Evolutionary conservation across 1,139 yeast species (phyloP), one percentile per base, ranked within the genome.

Genomic region (Yamadazyma buinensis): DNA sequence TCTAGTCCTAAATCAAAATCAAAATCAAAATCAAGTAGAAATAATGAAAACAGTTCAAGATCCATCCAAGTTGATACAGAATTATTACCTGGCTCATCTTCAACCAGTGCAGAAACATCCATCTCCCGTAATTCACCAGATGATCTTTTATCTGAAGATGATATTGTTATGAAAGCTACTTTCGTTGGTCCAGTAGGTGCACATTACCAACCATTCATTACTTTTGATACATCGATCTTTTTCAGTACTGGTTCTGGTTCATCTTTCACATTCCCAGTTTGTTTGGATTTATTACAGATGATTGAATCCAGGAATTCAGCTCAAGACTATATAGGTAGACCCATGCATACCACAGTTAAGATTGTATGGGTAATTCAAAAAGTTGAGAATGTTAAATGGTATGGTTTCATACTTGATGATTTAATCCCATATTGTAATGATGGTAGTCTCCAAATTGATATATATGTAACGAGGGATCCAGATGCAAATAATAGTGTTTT

Each of bases 121-220:
- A 17, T 7, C 7, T 17, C 19, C 19, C 5, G 7, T 17, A 9
- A 15, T 5, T 13, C n/a, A 4, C 13, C 2, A 6, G 10, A 17
- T 15, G 19, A 25, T n/a, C 6, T 15, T 14, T 11, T 18, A 9
- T 23, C 19, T 5, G 41, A 34, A 6, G 44, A 42, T n/a, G 42
- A 41, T 17, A 46, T 51, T 18, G 44, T 51, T 15, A 38, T 72
- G 40, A 64, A 61, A 38, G 65, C 64, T 0, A 44, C 52, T 7
- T 55, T 70, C 32, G 54, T 57, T 24, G 78, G 78, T 0, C 77
- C 78, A 0, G 64, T 58, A 37, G 76, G 76, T 1, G 72, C 61
- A 1, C 55, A 53, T 14, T 56, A 55, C 36, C 73, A 67, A 39
- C 70, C 72, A 0, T 56, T 71, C 23, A 51, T 60, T 11, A 54